A percentile compares a stretch with the other conserved stretches of the same genome.
Conservation (phyloP, 2,329 filamentous ascomycete species). For the Xylariaceae sp. region DNA sequence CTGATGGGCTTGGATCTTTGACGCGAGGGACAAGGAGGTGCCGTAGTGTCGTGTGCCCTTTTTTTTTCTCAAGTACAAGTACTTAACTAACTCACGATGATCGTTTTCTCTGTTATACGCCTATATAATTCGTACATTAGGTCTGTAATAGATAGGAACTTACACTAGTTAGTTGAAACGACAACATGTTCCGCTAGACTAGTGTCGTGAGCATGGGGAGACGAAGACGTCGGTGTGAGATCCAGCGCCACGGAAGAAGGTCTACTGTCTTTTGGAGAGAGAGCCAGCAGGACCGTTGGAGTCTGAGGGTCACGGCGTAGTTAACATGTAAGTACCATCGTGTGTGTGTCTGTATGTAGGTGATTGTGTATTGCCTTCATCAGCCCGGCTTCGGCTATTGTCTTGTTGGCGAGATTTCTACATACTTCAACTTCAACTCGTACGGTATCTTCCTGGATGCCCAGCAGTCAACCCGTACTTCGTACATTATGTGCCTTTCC, state of each 20-base stretch:
- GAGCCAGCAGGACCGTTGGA: slow-evolving; percentile 3
- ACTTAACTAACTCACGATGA: neutral
- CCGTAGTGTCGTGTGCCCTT: neutral
- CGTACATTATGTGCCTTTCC: slow-evolving; percentile 3
- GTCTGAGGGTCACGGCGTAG: neutral
- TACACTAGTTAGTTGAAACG: neutral
- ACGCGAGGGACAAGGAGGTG: neutral
- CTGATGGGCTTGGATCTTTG: slow-evolving; percentile 15
- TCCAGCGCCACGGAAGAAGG: slow-evolving; percentile 18
- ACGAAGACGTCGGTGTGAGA: slow-evolving; percentile 14
- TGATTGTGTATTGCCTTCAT: neutral
- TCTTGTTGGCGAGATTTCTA: neutral
- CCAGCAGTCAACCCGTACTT: too few species aligned
- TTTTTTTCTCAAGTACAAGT: neutral
- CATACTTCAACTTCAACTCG: neutral
- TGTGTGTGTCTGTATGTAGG: neutral
- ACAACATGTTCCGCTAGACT: neutral
- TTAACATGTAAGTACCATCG: neutral
- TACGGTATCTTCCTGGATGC: neutral
- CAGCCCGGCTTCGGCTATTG: neutral
- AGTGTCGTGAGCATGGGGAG: neutral
- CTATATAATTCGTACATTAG: too few species aligned
- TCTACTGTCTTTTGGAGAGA: slow-evolving; percentile 3
- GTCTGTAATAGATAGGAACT: neutral
- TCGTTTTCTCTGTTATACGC: too few species aligned